Percentiles rank a stretch among this genome's conserved stretches.
phyloP scores from a whole-genome alignment of 192 early-diverging fungal species.

The Phlyctochytrium bullatum region DNA sequence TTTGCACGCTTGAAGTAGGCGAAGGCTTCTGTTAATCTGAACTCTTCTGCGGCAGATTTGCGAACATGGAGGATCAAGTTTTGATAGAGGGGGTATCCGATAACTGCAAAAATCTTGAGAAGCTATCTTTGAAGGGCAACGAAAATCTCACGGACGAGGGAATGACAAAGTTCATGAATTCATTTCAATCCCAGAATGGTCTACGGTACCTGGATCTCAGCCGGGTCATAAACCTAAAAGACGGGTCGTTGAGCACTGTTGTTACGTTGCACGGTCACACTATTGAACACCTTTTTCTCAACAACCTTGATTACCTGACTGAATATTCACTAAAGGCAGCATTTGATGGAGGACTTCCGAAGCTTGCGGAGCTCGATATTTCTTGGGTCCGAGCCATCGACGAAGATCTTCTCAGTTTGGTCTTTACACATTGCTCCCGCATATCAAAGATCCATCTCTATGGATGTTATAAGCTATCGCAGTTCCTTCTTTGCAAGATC shows the following conservation, averaged over 20 bases:
- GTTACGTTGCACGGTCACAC: constrained; percentile 58
- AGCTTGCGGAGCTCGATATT: constrained; percentile 59
- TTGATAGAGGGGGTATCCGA: constrained; percentile 54
- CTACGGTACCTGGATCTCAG: constrained; percentile 55
- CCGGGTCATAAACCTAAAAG: constrained; percentile 66
- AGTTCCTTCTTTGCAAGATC: constrained; percentile 21
- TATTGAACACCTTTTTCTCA: constrained; percentile 59
- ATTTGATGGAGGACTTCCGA: constrained; percentile 17
- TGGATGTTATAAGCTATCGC: constrained; percentile 69
- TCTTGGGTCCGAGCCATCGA: constrained; percentile 76
- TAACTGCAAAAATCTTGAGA: constrained; percentile 58
- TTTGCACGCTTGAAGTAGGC: neutral
- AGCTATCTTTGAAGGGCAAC: constrained; percentile 63
- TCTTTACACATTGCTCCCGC: constrained; percentile 47
- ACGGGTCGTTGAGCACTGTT: constrained; percentile 55
- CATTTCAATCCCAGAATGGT: constrained; percentile 32
- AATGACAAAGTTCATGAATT: constrained; percentile 44
- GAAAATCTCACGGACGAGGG: constrained; percentile 59
- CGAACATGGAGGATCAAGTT: constrained; percentile 45
- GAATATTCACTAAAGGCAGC: constrained; percentile 49
- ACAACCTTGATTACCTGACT: constrained; percentile 71
- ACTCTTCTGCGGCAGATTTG: constrained; percentile 31
- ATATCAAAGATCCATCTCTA: constrained; percentile 64
- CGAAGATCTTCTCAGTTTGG: constrained; percentile 62
- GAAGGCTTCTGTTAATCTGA: constrained; percentile 10